Conservation (phyloP, 495 filamentous ascomycete genomes). For the Trichoderma parareesei region DNA sequence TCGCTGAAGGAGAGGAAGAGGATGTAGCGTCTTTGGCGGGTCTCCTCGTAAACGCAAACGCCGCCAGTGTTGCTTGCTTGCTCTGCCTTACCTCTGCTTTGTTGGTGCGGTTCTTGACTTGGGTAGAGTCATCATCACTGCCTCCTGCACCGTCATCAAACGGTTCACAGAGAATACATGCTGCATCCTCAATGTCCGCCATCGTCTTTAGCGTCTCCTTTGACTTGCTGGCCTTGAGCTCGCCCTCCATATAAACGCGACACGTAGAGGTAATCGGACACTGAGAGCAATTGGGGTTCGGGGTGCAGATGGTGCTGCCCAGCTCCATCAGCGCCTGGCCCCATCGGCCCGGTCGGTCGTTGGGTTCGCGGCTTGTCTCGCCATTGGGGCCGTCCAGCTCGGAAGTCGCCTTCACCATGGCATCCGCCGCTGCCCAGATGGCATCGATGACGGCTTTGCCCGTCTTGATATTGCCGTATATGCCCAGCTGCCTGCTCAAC, state of each 20-base stretch:
- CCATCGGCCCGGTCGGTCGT: constrained; percentile 35
- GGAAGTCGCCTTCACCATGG: constrained; percentile 21
- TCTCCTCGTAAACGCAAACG: constrained; percentile 5
- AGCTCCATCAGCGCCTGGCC: constrained; percentile 43
- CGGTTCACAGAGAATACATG: constrained; percentile 29
- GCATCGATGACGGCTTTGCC: constrained; percentile 28
- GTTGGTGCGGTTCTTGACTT: constrained; percentile 1
- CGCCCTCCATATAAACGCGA: constrained; percentile 33
- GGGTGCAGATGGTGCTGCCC: constrained; percentile 39
- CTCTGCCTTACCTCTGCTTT: neutral
- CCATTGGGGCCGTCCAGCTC: constrained; percentile 15
- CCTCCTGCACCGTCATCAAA: constrained; percentile 20
- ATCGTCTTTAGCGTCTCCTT: neutral
- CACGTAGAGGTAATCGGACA: constrained; percentile 37
- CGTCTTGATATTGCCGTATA: constrained; percentile 32
- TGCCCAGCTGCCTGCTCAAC: constrained; percentile 33
- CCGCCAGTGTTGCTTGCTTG: constrained; percentile 13
- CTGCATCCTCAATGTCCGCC: constrained; percentile 33
- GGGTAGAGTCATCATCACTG: neutral
- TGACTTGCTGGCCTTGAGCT: neutral
- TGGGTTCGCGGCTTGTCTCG: constrained; percentile 10
- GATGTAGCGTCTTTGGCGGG: constrained; percentile 7
- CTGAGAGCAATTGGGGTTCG: constrained; percentile 33
- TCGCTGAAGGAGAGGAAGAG: constrained; percentile 2
- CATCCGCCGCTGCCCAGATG: constrained; percentile 36